Evolutionary conservation across 257 asterid genomes (phyloP).

Genomic region (Solanum clarkiae): DNA sequence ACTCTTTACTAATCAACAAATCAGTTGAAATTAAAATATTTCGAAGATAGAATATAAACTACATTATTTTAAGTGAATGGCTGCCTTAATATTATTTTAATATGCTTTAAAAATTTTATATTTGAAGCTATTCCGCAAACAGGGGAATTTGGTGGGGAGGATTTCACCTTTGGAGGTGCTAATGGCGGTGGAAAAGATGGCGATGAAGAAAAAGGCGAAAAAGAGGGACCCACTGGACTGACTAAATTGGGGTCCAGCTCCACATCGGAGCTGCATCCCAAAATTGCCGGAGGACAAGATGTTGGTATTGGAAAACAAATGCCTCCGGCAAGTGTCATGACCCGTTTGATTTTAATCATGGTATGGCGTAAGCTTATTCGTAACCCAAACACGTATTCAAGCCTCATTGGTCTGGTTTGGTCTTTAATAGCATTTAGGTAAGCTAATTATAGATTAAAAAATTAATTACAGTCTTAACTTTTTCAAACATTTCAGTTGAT

Average conservation of each 20-base stretch:
- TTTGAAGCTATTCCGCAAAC: slow-evolving; percentile 35
- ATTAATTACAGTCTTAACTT: background rate
- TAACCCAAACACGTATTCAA: slow-evolving; percentile 93
- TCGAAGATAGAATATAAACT: background rate
- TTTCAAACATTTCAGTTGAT: background rate
- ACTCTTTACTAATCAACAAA: background rate
- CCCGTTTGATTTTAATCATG: slow-evolving; percentile 89
- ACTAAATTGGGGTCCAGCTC: slow-evolving; percentile 52
- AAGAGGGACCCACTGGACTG: slow-evolving; percentile 34
- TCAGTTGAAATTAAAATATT: background rate
- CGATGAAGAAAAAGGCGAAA: slow-evolving; percentile 48
- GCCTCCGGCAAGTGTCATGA: slow-evolving; percentile 99
- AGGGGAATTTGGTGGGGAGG: slow-evolving; percentile 48
- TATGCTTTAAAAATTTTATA: background rate
- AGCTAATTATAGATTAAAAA: background rate
- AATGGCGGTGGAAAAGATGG: slow-evolving; percentile 42
- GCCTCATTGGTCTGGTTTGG: slow-evolving; percentile 92
- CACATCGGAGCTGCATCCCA: slow-evolving; percentile 36
- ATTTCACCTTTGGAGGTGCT: slow-evolving; percentile 45
- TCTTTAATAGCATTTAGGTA: slow-evolving; percentile 66
- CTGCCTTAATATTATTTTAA: background rate
- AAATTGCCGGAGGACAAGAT: slow-evolving; percentile 24
- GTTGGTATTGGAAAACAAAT: slow-evolving; percentile 45
- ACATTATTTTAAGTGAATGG: background rate
- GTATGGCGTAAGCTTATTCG: slow-evolving; percentile 99